Base-by-base conservation (phyloP, 768 basidiomycete genomes). In the Mycena rebaudengoi region DNA sequence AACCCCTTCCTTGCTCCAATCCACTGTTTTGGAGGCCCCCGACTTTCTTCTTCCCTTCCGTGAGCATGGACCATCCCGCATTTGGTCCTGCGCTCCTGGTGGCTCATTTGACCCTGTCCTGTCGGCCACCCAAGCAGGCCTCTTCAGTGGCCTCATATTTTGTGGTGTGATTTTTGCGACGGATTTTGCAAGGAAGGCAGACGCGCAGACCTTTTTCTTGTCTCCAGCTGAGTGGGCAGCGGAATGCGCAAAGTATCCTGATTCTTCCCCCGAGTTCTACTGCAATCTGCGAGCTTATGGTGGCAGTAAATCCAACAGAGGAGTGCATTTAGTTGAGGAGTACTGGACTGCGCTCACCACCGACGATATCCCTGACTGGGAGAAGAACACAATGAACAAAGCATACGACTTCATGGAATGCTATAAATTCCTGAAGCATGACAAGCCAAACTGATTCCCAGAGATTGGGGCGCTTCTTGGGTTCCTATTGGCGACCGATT, bases 31-130 rank as follows among this genome's bases (percentile, higher is more conserved):
- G 7, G 26, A 20, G 37, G 7, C 14, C 7, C 3, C 3, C 7
- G 51, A 53, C 37, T 53, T 39, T 25, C 51, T 53, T n/a, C 37
- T 53, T 3, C 51, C 51, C 4, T 53, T 53, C 37, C 51, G 51
- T 4, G 51, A 53, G 21, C 37, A 40, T 26, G 51, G 35, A 3
- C 51, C 35, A 4, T 53, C 35, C 23, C 51, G 51, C 2, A 30
- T 28, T 18, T 23, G 16, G 4, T 39, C 51, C 2, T 37, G 51
- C 5, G 23, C 13, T 5, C 35, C 51, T 7, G 51, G 51, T 3
- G 28, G 18, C 14, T 20, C 35, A 4, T 53, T 53, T 23, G 51
- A 53, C 26, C 51, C 51, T 5, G 2, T 23, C 7, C 33, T 16
- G 23, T 20, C 20, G 20, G 21, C 23, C 23, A 40, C 51, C 5